Percentiles rank a stretch among this genome's conserved stretches.
Conservation (phyloP, 352 stramenopile species). For the Phytophthora meadii region DNA sequence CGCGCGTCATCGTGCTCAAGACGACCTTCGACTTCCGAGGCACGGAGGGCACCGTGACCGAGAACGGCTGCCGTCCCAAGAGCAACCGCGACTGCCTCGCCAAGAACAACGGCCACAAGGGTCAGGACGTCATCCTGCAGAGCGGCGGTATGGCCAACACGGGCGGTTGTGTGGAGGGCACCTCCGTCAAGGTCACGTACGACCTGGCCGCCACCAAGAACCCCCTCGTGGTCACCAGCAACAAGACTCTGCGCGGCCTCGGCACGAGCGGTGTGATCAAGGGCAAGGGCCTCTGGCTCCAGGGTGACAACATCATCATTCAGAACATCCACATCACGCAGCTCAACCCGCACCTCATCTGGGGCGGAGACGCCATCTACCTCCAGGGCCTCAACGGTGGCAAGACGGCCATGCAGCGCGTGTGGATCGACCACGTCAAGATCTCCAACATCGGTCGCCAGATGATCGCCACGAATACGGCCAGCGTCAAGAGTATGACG, state of each 20-base stretch:
- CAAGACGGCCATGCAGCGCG: slow-evolving; percentile 31
- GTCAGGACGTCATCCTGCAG: slow-evolving; percentile 64
- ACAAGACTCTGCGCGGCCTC: slow-evolving; percentile 57
- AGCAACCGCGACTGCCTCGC: slow-evolving; percentile 50
- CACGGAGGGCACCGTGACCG: slow-evolving; percentile 55
- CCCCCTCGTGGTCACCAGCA: slow-evolving; percentile 38
- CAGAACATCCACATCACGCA: slow-evolving; percentile 59
- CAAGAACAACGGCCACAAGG: slow-evolving; percentile 64
- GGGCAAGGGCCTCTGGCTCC: slow-evolving; percentile 50
- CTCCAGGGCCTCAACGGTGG: slow-evolving; percentile 35
- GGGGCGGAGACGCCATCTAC: slow-evolving; percentile 40
- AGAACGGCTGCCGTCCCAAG: slow-evolving; percentile 52
- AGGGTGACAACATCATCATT: slow-evolving; percentile 53
- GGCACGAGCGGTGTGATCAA: slow-evolving; percentile 49
- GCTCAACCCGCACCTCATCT: slow-evolving; percentile 52
- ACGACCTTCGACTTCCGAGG: slow-evolving; percentile 61
- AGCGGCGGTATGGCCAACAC: slow-evolving; percentile 58
- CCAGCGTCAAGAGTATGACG: slow-evolving; percentile 50
- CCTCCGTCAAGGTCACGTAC: slow-evolving; percentile 40
- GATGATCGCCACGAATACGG: slow-evolving; percentile 44
- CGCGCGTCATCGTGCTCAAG: slow-evolving; percentile 63
- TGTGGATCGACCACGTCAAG: slow-evolving; percentile 65
- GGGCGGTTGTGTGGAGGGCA: slow-evolving; percentile 53
- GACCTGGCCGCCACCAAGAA: slow-evolving; percentile 33
- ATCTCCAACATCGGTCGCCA: slow-evolving; percentile 47